Base-by-base conservation (phyloP, 169 alveolate species). In the Eimeria sp. region DNA sequence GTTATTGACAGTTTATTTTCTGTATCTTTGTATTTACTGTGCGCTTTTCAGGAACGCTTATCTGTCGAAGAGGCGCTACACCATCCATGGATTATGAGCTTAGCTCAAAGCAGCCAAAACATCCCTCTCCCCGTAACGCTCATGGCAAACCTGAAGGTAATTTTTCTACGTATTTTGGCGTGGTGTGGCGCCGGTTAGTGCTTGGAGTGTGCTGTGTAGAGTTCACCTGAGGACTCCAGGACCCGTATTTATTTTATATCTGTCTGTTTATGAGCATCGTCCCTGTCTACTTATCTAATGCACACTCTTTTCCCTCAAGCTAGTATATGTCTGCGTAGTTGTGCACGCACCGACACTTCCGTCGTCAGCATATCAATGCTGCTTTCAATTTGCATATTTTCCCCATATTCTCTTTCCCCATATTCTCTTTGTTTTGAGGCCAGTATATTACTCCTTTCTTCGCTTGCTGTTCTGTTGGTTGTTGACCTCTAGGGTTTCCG, bases 51-150 rank as follows among this genome's bases (percentile, higher is more conserved):
- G 87, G 97, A 95, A 78, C 80, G 98, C 14, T 88, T 82, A 49
- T 83, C 96, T 1, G 96, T 96, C 5, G 97, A 96, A 80, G 94
- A 93, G 65, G 97, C 98, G 14, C 93, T 97, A 34, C 96, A 96
- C 40, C 98, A 97, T 67, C 96, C 96, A 16, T 97, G 98, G 98
- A 96, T 97, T 47, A 95, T 83, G 94, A 95, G 93, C n/a, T 72
- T 95, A 34, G 96, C 97, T 6, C 87, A 54, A 58, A 92, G 89
- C 67, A 94, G 95, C 89, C 95, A 88, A 65, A 94, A 54, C 96
- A 80, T 88, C 4, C 92, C 95, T 9, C 89, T 82, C 11, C 97
- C 95, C 3, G 76, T 95, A 16, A 88, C 96, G 20, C 97, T 92
- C 25, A 88, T 96, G 95, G 76, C 92, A 22, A 92, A 96, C 67